These are phyloP conservation scores for Pseudogymnoascus pannorum DNA, from an alignment of 2,329 filamentous ascomycete species.

Conservation along the genomic window DNA sequence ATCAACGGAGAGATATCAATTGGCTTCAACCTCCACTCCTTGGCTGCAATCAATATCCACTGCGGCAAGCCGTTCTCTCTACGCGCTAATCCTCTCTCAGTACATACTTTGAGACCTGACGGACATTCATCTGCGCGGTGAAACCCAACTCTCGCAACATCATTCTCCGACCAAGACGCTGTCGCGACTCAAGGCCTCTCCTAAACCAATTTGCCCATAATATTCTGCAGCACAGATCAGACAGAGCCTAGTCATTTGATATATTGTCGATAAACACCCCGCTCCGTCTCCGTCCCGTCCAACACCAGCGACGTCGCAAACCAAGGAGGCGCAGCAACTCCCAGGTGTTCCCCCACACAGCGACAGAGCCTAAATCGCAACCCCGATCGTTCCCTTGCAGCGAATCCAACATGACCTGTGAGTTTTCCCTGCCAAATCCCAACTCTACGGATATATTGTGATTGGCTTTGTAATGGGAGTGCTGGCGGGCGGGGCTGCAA, in stretches of 20 bases:
- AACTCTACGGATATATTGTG: conserved; percentile 1
- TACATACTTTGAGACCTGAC: not conserved
- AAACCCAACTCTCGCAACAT: not conserved
- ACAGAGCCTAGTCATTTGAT: conserved; percentile 4
- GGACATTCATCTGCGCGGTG: not conserved
- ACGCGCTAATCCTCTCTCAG: not conserved
- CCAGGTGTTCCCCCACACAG: not conserved
- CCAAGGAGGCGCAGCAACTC: conserved; percentile 4
- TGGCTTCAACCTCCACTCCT: not conserved
- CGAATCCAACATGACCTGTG: conserved; percentile 1
- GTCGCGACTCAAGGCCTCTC: not conserved
- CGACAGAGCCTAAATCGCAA: conserved; percentile 3
- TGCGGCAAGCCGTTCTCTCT: not conserved
- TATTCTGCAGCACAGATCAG: not conserved
- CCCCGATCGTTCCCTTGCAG: conserved; percentile 4
- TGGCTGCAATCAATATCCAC: not conserved
- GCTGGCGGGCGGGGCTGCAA: not conserved
- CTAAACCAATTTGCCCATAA: not conserved
- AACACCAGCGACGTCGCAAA: not conserved
- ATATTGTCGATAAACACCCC: conserved; percentile 4
- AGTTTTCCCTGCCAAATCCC: not conserved
- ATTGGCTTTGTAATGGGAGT: conserved; percentile 3
- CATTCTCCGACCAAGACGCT: not conserved
- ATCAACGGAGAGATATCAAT: not conserved
- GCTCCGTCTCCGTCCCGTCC: not conserved